Base-by-base conservation (phyloP, 164 flowering plant species). In the Macadamia integrifolia region DNA sequence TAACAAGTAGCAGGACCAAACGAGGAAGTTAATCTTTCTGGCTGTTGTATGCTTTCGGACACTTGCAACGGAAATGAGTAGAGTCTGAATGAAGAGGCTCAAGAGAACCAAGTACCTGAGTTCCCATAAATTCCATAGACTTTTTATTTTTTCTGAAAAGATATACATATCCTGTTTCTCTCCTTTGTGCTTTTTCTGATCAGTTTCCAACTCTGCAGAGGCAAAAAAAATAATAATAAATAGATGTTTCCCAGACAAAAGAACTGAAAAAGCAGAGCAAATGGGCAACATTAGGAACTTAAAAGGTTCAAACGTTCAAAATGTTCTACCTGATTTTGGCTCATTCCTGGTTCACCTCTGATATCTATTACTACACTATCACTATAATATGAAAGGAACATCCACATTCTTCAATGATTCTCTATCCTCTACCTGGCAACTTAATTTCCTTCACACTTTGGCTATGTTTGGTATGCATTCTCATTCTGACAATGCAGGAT, bases 1-100 rank as follows among this genome's bases (percentile, higher is more conserved):
- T 2, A 61, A 18, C 18, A 72, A 32, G 44, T 80, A 77, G 30
- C 74, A 17, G 14, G 55, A 55, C 80, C 80, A 77, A 49, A 77
- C 31, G n/a, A 53, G 1, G 43, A 59, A 11, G 8, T n/a, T 35
- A n/a, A 69, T 12, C 31, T 13, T 4, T 18, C 6, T 6, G 10
- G 15, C 6, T 1, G 4, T 9, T 7, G 42, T 60, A 60, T 9
- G 43, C 44, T 60, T 60, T 60, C 62, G 32, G 14, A 15, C 1
- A 35, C 43, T 60, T 31, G 44, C 62, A 0, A 32, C 14, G 62
- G 32, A n/a, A 12, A 60, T 60, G 18, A 60, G 62, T 15, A 60
- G 11, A 18, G 35, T 60, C 29, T 60, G 62, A 23, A 60, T 14
- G 43, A 6, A 31, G 44, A 60, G 62, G 17, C 62, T 60, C 3